Percentiles rank a stretch among this genome's conserved stretches.
Conservation (phyloP, 768 basidiomycete species). For the Phaeotremella fagi region DNA sequence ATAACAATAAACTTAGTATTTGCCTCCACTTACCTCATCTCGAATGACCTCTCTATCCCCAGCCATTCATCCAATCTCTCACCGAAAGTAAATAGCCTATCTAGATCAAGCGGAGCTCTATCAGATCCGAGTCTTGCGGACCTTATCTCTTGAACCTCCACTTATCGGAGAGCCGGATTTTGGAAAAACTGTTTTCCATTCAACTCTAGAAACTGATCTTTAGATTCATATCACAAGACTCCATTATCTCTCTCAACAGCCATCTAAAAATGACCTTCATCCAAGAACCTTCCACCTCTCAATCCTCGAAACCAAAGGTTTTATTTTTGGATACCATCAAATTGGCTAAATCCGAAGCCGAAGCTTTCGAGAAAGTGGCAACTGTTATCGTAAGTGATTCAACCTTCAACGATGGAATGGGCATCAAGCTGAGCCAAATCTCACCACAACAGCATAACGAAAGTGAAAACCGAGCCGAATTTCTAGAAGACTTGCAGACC, state of each 20-base stretch:
- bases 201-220: too few species aligned
- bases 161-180: not conserved
- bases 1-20: too few species aligned
- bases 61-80: too few species aligned
- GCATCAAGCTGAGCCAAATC: not conserved
- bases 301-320: not conserved
- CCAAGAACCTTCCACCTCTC: too few species aligned
- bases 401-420: too few species aligned
- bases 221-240: too few species aligned
- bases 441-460: slow-evolving; percentile 1
- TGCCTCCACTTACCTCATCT: too few species aligned
- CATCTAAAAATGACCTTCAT: not conserved
- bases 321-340: slow-evolving; percentile 13
- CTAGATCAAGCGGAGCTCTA: too few species aligned
- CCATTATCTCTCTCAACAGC: not conserved
- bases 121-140: not conserved
- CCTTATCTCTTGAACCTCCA: not conserved
- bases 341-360: slow-evolving; percentile 2
- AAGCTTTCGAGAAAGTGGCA: not conserved
- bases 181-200: too few species aligned
- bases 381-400: slow-evolving; percentile 3
- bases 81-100: too few species aligned
- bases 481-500: slow-evolving; percentile 4
- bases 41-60: too few species aligned
- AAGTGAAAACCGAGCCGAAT: slow-evolving; percentile 1